Evolutionary conservation across 805 yeast species (phyloP).

Genomic region (Starmerella davenportii): DNA sequence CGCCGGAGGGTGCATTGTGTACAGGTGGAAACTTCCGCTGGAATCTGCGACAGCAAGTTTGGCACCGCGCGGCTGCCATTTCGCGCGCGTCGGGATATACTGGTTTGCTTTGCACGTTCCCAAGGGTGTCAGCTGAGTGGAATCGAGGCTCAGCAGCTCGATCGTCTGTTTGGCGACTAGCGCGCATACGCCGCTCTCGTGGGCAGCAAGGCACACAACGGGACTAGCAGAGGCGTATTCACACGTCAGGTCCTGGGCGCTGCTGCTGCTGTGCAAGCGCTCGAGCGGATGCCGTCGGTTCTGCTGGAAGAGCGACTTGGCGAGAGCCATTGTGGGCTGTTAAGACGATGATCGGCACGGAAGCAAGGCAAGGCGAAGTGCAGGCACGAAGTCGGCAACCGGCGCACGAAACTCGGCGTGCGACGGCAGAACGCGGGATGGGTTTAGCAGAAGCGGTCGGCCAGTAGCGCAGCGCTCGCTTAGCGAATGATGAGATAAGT

Average conservation of each 20-base stretch:
- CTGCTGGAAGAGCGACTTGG: neutral
- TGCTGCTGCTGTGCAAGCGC: neutral
- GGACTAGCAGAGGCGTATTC: neutral
- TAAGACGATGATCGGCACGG: no score
- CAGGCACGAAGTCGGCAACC: no score
- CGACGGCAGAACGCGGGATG: no score
- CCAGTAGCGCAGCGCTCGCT: no score
- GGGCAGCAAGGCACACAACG: neutral
- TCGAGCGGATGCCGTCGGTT: neutral
- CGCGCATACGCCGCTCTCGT: neutral
- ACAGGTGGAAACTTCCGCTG: constrained; percentile 22
- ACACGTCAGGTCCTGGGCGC: neutral
- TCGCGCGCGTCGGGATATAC: neutral
- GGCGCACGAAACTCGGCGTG: no score
- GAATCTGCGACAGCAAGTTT: constrained; percentile 20
- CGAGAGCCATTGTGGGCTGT: neutral
- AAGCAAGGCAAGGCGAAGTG: no score
- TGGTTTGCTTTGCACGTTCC: neutral
- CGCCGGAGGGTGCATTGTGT: constrained; percentile 22
- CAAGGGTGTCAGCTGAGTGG: neutral
- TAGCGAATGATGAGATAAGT: no score
- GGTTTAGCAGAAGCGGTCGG: no score
- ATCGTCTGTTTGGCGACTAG: neutral
- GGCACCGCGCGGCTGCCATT: neutral
- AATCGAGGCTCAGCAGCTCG: neutral